A percentile compares a stretch with the other conserved stretches of the same genome.
These are phyloP conservation scores for Jatropha curcas DNA, from an alignment of 345 rosid genomes.

Conservation along the genomic window DNA sequence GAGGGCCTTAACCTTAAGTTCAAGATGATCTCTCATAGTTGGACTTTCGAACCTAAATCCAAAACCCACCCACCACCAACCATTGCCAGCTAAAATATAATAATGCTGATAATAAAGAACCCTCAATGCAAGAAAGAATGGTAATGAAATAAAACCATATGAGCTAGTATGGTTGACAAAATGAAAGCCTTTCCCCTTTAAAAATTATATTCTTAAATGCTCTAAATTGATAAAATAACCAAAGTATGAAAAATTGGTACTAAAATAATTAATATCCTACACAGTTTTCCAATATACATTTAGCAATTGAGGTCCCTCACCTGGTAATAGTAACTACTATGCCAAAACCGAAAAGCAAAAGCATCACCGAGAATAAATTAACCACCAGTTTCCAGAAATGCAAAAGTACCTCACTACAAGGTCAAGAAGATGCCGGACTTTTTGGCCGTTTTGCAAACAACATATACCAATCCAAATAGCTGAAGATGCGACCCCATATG, in stretches of 20 bases:
- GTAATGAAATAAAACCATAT: too few species aligned
- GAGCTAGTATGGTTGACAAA: too few species aligned
- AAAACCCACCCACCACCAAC: constrained; percentile 6
- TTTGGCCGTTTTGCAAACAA: constrained; percentile 2
- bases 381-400: neutral
- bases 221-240: too few species aligned
- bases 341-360: neutral
- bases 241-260: neutral
- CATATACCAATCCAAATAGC: constrained; percentile 1
- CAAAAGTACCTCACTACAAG: neutral
- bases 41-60: constrained; percentile 5
- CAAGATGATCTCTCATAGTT: neutral
- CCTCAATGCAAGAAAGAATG: too few species aligned
- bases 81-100: constrained; percentile 5
- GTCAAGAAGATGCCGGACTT: constrained; percentile 1
- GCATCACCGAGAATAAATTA: constrained; percentile 10
- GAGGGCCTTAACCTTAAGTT: constrained; percentile 8
- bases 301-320: neutral
- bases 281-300: constrained; percentile 18
- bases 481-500: constrained; percentile 12
- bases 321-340: neutral
- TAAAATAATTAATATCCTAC: neutral
- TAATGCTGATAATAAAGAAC: neutral
- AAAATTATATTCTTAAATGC: too few species aligned
- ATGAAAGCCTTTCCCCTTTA: too few species aligned